These are phyloP conservation scores for Hevea brasiliensis DNA, from an alignment of 345 rosid genomes.

Conservation along the genomic window DNA sequence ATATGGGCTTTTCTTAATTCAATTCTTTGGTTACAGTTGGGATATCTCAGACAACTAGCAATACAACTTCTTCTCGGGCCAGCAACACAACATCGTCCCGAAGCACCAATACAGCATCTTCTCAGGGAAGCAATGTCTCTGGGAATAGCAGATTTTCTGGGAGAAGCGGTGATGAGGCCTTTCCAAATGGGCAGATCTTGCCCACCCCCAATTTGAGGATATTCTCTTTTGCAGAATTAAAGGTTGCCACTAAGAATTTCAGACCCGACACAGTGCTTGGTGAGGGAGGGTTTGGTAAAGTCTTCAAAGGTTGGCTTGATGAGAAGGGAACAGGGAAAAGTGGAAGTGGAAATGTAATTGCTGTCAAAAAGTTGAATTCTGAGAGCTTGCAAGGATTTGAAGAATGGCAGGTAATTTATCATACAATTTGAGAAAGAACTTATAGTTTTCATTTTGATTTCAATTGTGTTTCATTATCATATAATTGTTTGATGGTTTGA, in stretches of 20 bases:
- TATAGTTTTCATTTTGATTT: neutral
- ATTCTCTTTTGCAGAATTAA: conserved; percentile 67
- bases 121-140: conserved; percentile 35
- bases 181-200: conserved; percentile 64
- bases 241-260: conserved; percentile 69
- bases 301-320: conserved; percentile 91
- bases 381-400: conserved; percentile 84
- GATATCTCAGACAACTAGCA: conserved; percentile 58
- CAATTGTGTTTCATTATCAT: neutral
- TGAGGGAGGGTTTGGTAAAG: conserved; percentile 95
- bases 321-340: conserved; percentile 53
- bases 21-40: conserved; percentile 35
- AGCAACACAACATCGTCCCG: no score
- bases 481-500: neutral
- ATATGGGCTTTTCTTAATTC: neutral
- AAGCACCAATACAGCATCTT: conserved; percentile 25
- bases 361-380: conserved; percentile 79
- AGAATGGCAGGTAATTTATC: conserved; percentile 84
- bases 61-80: no score
- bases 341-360: conserved; percentile 62
- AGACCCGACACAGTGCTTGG: conserved; percentile 73
- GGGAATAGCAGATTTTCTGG: conserved; percentile 67
- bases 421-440: conserved; percentile 8
- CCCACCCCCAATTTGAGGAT: conserved; percentile 59
- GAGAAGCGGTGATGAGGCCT: conserved; percentile 55